Percentiles rank a stretch among this genome's conserved stretches.
Evolutionary conservation across 148 eudicot species (phyloP).

Genomic region (Amaranthus palmeri): DNA sequence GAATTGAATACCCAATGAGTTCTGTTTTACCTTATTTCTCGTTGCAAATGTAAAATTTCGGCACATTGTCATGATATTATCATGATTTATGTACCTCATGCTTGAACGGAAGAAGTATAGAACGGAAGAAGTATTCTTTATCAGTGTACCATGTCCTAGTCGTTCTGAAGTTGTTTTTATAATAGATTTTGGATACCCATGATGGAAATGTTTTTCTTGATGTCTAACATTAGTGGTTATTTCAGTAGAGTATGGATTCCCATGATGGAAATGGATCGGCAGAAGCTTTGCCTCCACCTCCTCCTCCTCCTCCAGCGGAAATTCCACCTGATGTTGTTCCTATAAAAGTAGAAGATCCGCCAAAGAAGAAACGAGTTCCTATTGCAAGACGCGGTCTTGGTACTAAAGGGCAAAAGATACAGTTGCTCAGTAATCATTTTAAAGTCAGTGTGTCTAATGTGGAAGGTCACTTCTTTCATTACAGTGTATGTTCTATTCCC

Average conservation of each 20-base stretch:
- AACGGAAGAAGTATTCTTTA: no score
- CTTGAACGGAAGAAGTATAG: no score
- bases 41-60: no score
- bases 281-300: slow-evolving; percentile 72
- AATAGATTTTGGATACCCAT: no score
- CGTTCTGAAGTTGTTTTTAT: no score
- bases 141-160: no score
- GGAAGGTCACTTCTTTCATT: slow-evolving; percentile 79
- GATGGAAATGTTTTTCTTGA: no score
- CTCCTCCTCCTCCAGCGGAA: slow-evolving; percentile 46
- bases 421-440: slow-evolving; percentile 67
- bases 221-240: neutral
- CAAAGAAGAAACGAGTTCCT: slow-evolving; percentile 56
- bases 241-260: slow-evolving; percentile 22
- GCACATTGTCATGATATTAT: no score
- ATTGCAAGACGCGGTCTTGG: slow-evolving; percentile 67
- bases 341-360: slow-evolving; percentile 36
- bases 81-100: no score
- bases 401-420: slow-evolving; percentile 18
- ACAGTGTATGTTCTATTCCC: slow-evolving; percentile 48
- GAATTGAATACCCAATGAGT: no score
- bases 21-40: no score
- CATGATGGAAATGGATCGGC: slow-evolving; percentile 30
- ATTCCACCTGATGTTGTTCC: slow-evolving; percentile 60
- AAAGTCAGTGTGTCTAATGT: slow-evolving; percentile 61